Evolutionary conservation across 2,329 filamentous ascomycete genomes (phyloP), one percentile per base, ranked within the genome.

Genomic region (Trichophyton simii): DNA sequence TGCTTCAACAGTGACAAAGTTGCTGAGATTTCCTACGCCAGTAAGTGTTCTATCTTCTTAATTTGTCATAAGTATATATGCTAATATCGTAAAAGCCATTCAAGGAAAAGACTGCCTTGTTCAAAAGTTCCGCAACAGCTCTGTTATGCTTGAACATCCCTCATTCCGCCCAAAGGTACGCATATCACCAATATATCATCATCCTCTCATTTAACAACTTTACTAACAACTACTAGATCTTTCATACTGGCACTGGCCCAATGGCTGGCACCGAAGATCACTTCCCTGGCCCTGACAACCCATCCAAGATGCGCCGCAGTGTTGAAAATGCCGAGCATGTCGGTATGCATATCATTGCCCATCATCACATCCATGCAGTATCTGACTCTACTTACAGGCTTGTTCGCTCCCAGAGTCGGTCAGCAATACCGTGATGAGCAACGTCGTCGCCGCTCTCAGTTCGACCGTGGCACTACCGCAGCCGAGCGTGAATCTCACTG

Each of bases 121-220:
- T 5, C 88, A 95, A 72, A 96, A 97, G 71, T 99, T 99, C 70
- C 86, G 94, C 41, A 99, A 99, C 77, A 96, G 90, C 44, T 92
- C 90, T 0, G 91, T 99, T 34, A 96, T 97, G 90, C 79, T 92
- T 0, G 91, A 97, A 74, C 83, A 85, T 9, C 79, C 84, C 0
- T 85, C 87, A 59, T 95, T 90, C 68, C 86, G 90, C 0, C 94
- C 94, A 0, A 95, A 95, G 80, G 87, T 91, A 72, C 66, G 71
- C 63, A 6, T 4, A 18, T 3, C 60, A 38, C 54, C 22, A 18
- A n/a, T 9, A n/a, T 28, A 5, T 15, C 36, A 64, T 81, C 76
- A 60, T 82, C 80, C 0, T 71, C 74, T 42, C 82, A 48, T 25
- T 22, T 48, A 5, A 5, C 20, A 9, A 80, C 55, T 75, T 76